A percentile compares a stretch with the other conserved stretches of the same genome.
phyloP scores from a whole-genome alignment of 495 filamentous ascomycete genomes.

The Copromyces sp. region DNA sequence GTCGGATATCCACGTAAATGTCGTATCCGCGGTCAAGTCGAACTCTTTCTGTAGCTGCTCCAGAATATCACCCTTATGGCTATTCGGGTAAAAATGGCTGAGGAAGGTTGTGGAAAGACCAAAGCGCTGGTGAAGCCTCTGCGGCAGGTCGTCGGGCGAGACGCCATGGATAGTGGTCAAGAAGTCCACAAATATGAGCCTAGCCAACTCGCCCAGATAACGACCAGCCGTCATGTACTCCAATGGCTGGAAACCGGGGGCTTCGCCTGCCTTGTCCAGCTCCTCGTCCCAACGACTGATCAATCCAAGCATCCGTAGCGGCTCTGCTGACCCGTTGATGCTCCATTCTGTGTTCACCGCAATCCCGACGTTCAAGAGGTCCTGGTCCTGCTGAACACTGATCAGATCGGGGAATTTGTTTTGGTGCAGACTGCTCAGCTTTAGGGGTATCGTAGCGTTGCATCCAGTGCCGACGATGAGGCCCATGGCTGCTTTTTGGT shows the following conservation, averaged over 20 bases:
- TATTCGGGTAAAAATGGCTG: conserved; percentile 49
- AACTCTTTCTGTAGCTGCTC: conserved; percentile 44
- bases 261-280: conserved; percentile 55
- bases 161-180: conserved; percentile 37
- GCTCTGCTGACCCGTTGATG: conserved; percentile 60
- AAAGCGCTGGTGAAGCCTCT: conserved; percentile 50
- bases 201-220: conserved; percentile 75
- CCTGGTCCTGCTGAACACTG: conserved; percentile 51
- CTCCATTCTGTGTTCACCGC: conserved; percentile 84
- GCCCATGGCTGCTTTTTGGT: conserved; percentile 56
- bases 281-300: conserved; percentile 61
- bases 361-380: conserved; percentile 45
- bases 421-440: conserved; percentile 50
- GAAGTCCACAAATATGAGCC: conserved; percentile 60
- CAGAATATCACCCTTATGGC: conserved; percentile 37
- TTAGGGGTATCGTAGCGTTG: conserved; percentile 72
- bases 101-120: conserved; percentile 64
- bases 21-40: conserved; percentile 19
- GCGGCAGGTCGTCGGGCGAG: conserved; percentile 37
- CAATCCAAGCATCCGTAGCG: conserved; percentile 52
- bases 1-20: conserved; percentile 50
- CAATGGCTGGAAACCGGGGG: conserved; percentile 73
- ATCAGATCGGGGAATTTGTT: conserved; percentile 43
- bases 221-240: conserved; percentile 82
- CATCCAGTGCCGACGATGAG: conserved; percentile 77